Base-by-base conservation (phyloP, 2,329 filamentous ascomycete genomes). In the Aspergillus fructus region DNA sequence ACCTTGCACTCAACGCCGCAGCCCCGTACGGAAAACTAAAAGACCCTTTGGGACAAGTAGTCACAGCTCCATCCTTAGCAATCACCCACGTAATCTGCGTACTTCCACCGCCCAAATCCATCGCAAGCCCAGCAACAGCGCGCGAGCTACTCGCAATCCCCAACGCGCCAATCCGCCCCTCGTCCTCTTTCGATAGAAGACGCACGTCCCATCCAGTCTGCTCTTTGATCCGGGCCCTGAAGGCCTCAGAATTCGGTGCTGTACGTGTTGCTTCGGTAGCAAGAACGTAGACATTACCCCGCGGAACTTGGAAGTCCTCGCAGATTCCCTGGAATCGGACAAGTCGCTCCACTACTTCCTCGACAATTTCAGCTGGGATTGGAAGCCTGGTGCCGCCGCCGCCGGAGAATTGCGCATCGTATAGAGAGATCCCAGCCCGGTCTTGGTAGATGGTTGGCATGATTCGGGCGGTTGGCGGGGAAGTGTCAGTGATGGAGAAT, bases 201-300 rank as follows among this genome's bases (percentile, higher is more conserved):
- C 85, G 81, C 1, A 96, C 89, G 1, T 79, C 78, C 75, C 92
- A 86, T 1, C 86, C 89, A 0, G 87, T 88, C 2, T 78, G 78
- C 3, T 79, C 70, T 43, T 81, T 78, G 61, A 97, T 93, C 33
- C 82, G 80, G 0, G 76, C 71, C 2, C 90, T 79, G 74, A 94
- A 91, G 1, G 85, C 82, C 19, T 78, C 78, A 0, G 87, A 86
- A 68, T 97, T 97, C 57, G 83, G 74, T 5, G 93, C 91, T 23
- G 86, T 90, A 45, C 93, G 86, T 71, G 93, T 94, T 4, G 93
- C 93, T 73, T 96, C 93, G 0, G 93, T 97, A 19, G 92, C 93
- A 42, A 97, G 84, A 9, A 96, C 84, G 19, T 84, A 83, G 59
- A 93, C 84, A 62, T 92, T 86, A 34, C 74, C 64, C 1, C 49